Conservation (phyloP, 2,329 filamentous ascomycete genomes). For the Cladosporium phlei region DNA sequence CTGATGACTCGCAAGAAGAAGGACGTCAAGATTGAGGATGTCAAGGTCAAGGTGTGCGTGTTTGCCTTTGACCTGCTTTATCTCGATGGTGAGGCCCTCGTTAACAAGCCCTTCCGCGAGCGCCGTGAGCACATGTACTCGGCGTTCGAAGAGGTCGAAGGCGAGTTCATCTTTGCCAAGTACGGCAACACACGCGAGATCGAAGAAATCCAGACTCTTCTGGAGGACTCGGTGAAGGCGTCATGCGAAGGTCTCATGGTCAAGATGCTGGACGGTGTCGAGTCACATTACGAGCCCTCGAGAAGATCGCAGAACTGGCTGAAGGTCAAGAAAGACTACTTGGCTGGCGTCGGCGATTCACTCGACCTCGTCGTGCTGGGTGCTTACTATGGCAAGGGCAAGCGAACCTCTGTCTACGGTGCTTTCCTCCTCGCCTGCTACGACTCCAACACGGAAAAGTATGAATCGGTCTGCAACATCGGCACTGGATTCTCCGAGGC, state of each 20-base stretch:
- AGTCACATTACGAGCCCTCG: slow-evolving; percentile 92
- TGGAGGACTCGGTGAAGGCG: slow-evolving; percentile 92
- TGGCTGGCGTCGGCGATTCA: slow-evolving; percentile 87
- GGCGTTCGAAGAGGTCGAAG: slow-evolving; percentile 73
- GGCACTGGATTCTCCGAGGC: slow-evolving; percentile 94
- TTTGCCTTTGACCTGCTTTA: slow-evolving; percentile 95
- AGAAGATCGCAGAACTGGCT: slow-evolving; percentile 98
- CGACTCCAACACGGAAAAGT: slow-evolving; percentile 72
- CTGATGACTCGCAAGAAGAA: slow-evolving; percentile 98
- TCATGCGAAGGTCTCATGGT: slow-evolving; percentile 98
- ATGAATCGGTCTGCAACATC: slow-evolving; percentile 97
- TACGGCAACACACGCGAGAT: slow-evolving; percentile 82
- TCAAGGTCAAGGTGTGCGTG: slow-evolving; percentile 94
- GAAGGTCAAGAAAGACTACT: slow-evolving; percentile 98
- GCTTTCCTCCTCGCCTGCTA: slow-evolving; percentile 94
- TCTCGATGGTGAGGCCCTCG: slow-evolving; percentile 82
- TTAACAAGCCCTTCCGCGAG: slow-evolving; percentile 80
- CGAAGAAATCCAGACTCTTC: slow-evolving; percentile 85
- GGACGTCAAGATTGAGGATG: slow-evolving; percentile 90
- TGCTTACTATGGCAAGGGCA: slow-evolving; percentile 90
- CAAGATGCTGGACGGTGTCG: slow-evolving; percentile 92
- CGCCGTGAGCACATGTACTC: slow-evolving; percentile 68
- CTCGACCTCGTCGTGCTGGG: slow-evolving; percentile 94
- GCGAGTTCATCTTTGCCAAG: slow-evolving; percentile 87
- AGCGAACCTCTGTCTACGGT: slow-evolving; percentile 91